Percentiles rank a stretch among this genome's conserved stretches.
These are phyloP conservation scores for Plantago rigida DNA, from an alignment of 305 asterid genomes.

Conservation along the genomic window DNA sequence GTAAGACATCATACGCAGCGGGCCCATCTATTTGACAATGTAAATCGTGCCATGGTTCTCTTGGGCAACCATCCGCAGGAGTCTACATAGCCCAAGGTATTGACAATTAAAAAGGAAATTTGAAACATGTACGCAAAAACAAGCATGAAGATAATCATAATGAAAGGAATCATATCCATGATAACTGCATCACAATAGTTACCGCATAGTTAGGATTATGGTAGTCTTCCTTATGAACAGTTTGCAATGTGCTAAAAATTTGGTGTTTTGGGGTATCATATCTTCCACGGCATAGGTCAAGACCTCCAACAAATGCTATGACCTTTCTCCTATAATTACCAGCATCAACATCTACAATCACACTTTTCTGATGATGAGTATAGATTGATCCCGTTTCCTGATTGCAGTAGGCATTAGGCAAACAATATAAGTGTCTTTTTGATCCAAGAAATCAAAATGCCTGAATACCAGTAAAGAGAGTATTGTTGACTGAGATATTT, in stretches of 20 bases:
- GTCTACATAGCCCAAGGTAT: conserved; percentile 36
- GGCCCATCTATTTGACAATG: conserved; percentile 79
- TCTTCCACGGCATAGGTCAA: conserved; percentile 82
- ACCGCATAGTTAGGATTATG: conserved; percentile 83
- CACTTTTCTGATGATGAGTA: conserved; percentile 93
- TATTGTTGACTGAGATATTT: neutral
- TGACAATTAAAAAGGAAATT: neutral
- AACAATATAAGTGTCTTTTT: neutral
- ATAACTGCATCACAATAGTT: conserved; percentile 20
- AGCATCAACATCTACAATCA: conserved; percentile 73
- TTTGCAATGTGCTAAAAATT: conserved; percentile 52
- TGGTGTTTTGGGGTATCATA: conserved; percentile 77
- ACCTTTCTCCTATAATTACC: conserved; percentile 51
- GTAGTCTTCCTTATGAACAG: conserved; percentile 71
- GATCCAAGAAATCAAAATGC: conserved; percentile 3
- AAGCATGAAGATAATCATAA: neutral
- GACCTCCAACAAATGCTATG: conserved; percentile 79
- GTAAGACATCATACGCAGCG: conserved; percentile 77
- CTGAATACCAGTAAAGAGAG: neutral
- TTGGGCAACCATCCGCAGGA: conserved; percentile 62
- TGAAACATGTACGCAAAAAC: neutral
- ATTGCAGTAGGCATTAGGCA: conserved; percentile 20
- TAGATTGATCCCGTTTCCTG: conserved; percentile 90
- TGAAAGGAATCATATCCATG: conserved; percentile 2
- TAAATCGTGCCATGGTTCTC: conserved; percentile 96